phyloP scores from a whole-genome alignment of 768 basidiomycete genomes.

The Mycena indigotica region DNA sequence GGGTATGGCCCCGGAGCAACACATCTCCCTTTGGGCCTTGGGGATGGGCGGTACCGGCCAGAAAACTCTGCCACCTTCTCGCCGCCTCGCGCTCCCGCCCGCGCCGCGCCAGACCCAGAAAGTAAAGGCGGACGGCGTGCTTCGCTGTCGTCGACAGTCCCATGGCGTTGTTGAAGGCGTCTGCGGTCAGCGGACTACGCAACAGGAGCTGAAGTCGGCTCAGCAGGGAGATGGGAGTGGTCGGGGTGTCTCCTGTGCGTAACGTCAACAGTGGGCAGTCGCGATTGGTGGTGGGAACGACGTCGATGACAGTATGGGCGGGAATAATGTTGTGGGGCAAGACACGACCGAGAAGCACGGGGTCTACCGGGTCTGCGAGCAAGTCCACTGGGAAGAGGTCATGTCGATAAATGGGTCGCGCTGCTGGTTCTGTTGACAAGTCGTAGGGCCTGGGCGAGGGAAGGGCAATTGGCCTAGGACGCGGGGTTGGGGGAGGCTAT shows the following conservation, averaged over 20 bases:
- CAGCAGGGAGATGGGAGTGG: not conserved
- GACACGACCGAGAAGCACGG: not conserved
- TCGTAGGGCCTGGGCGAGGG: not conserved
- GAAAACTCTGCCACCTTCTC: not conserved
- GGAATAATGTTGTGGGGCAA: not conserved
- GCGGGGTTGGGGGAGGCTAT: not conserved
- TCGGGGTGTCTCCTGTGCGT: not conserved
- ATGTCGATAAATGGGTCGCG: not conserved
- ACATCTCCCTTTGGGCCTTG: not conserved
- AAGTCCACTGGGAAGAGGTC: not conserved
- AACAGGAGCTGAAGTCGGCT: not conserved
- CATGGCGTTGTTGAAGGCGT: not conserved
- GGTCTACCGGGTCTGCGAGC: not conserved
- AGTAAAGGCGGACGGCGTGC: not conserved
- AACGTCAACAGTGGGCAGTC: not conserved
- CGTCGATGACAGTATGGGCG: not conserved
- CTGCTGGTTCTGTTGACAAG: not conserved
- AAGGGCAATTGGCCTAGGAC: not conserved
- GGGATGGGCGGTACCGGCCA: not conserved
- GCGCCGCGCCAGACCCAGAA: not conserved
- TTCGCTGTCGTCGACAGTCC: not conserved
- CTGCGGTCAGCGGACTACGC: not conserved
- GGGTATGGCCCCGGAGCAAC: not conserved
- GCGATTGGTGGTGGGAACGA: not conserved
- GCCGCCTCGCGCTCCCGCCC: not conserved